phyloP scores from a whole-genome alignment of 2,329 filamentous ascomycete species.

The Phialemonium atrogriseum region DNA sequence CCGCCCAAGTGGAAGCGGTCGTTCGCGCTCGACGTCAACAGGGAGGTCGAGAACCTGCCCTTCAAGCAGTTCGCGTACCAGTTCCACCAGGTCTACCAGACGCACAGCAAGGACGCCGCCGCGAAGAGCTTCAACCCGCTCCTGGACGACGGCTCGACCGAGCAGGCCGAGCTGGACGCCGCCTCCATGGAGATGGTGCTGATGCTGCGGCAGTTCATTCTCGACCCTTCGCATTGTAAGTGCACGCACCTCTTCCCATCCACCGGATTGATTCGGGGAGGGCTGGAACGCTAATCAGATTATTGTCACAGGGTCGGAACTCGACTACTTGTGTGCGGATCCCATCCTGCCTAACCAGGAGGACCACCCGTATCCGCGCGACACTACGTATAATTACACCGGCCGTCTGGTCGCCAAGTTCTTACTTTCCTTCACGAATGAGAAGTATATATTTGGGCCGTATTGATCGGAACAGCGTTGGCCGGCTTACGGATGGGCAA shows the following conservation, averaged over 20 bases:
- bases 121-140: conserved; percentile 47
- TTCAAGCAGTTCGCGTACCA: conserved; percentile 53
- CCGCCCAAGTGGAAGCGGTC: conserved; percentile 29
- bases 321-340: conserved; percentile 37
- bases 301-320: conserved; percentile 23
- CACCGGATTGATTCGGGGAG: conserved; percentile 8
- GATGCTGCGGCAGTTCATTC: conserved; percentile 34
- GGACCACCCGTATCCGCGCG: conserved; percentile 35
- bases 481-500: too few species aligned
- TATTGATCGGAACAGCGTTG: too few species aligned
- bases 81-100: conserved; percentile 53
- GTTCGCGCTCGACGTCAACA: conserved; percentile 37
- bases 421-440: conserved; percentile 44
- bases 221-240: conserved; percentile 35
- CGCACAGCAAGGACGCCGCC: conserved; percentile 40
- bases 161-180: conserved; percentile 36
- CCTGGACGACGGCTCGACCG: conserved; percentile 32
- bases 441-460: conserved; percentile 36
- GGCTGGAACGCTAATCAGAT: background rate
- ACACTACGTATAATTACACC: conserved; percentile 41
- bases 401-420: conserved; percentile 46
- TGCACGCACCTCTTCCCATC: conserved; percentile 7
- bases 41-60: conserved; percentile 48
- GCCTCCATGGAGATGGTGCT: conserved; percentile 37
- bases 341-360: conserved; percentile 36